Percentiles rank a stretch among this genome's conserved stretches.
phyloP scores from a whole-genome alignment of 306 rosid genomes.

The Casuarina equisetifolia region DNA sequence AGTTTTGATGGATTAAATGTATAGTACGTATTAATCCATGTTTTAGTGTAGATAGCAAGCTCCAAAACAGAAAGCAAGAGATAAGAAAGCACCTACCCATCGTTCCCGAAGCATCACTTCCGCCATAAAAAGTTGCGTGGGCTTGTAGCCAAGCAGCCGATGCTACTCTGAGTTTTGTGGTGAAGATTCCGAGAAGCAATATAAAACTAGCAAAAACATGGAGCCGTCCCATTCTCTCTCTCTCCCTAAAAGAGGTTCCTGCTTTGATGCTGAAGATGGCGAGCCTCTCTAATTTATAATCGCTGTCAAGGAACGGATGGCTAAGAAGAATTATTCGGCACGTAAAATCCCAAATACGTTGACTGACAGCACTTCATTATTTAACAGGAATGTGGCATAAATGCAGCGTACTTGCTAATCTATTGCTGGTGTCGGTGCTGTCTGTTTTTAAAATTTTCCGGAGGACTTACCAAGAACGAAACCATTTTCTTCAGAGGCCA shows the following conservation, averaged over 20 bases:
- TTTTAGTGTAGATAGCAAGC: neutral
- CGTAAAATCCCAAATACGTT: neutral
- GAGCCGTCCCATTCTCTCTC: slow-evolving; percentile 34
- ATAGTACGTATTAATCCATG: too few relatives aligned
- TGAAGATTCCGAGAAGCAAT: slow-evolving; percentile 29
- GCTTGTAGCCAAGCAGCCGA: slow-evolving; percentile 46
- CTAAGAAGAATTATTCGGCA: neutral
- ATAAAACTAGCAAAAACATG: neutral
- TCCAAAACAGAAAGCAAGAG: neutral
- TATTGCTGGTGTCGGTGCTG: too few relatives aligned
- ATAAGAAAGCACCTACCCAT: slow-evolving; percentile 44
- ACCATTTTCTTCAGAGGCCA: too few relatives aligned
- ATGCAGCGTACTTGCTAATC: too few relatives aligned
- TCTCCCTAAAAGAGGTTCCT: slow-evolving; percentile 4
- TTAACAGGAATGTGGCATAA: too few relatives aligned
- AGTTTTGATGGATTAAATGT: too few relatives aligned
- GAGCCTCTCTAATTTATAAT: slow-evolving; percentile 31
- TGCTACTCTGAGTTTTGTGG: slow-evolving; percentile 33
- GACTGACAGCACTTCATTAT: neutral
- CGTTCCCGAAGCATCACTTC: slow-evolving; percentile 70
- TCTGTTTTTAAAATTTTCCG: too few relatives aligned
- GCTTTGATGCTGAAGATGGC: slow-evolving; percentile 24
- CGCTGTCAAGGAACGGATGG: slow-evolving; percentile 20
- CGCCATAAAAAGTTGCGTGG: slow-evolving; percentile 67
- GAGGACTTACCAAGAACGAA: too few relatives aligned